These are phyloP conservation scores for Coniochaeta sp. DNA, from an alignment of 2,329 filamentous ascomycete species.

Conservation along the genomic window DNA sequence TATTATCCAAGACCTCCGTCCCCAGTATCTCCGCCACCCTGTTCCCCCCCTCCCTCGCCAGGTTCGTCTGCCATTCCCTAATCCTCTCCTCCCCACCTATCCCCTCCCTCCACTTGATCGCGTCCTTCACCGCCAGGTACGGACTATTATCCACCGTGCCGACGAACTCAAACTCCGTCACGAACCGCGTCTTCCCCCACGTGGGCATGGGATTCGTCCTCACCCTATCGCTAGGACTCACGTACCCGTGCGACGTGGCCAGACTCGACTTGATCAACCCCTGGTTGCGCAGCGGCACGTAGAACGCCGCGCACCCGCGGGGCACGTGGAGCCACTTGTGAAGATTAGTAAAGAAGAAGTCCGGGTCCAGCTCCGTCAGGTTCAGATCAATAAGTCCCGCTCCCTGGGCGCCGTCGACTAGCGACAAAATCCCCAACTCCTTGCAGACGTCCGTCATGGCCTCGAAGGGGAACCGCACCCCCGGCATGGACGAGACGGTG, in stretches of 20 bases:
- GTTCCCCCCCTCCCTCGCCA: constrained; percentile 59
- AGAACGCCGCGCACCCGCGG: constrained; percentile 72
- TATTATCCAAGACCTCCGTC: constrained; percentile 67
- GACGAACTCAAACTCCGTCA: constrained; percentile 67
- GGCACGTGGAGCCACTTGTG: constrained; percentile 89
- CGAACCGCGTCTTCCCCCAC: constrained; percentile 49
- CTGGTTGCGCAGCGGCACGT: constrained; percentile 73
- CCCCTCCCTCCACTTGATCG: constrained; percentile 63
- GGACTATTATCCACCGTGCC: constrained; percentile 69
- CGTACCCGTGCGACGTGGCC: constrained; percentile 75
- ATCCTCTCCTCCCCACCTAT: constrained; percentile 71
- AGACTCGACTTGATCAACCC: constrained; percentile 65
- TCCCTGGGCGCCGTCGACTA: constrained; percentile 81
- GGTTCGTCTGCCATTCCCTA: constrained; percentile 49
- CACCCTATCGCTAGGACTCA: constrained; percentile 29
- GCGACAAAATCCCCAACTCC: constrained; percentile 60
- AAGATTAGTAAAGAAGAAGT: constrained; percentile 83
- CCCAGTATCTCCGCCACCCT: constrained; percentile 55
- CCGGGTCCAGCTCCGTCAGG: constrained; percentile 59
- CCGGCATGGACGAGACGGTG: constrained; percentile 71
- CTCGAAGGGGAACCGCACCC: constrained; percentile 74
- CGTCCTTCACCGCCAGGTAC: constrained; percentile 65
- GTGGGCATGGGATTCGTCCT: constrained; percentile 35
- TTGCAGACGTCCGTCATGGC: constrained; percentile 56
- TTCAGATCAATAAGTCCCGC: constrained; percentile 73